Evolutionary conservation across 2,329 filamentous ascomycete species (phyloP), one percentile per base, ranked within the genome.

Genomic region (Cladosporium velox): DNA sequence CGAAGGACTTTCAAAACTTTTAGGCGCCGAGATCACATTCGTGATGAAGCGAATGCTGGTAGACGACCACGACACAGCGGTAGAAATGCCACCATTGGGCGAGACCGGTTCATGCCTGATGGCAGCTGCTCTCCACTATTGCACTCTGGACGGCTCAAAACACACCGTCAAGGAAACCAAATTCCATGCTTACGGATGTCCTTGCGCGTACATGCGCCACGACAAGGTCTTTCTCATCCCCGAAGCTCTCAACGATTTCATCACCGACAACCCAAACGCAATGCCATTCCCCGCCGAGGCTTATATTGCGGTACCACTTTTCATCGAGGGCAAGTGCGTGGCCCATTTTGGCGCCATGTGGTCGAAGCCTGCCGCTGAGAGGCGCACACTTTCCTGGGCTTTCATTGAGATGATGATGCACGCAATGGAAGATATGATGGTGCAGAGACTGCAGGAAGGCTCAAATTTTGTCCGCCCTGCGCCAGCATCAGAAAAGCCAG

Each of bases 321-420:
- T 88, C 69, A 83, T 84, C 4, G 84, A 87, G 51, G 87, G 85
- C 35, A 90, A 88, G 74, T 90, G 87, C 73, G 85, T 90, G 71
- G 88, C 87, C 26, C 87, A 91, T 75, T 88, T 91, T 72, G 89
- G 89, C n/a, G 80, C 89, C 74, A 88, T 91, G 81, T 91, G 89
- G 89, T 87, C 87, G 6, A 78, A 80, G 52, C 83, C 89, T 67
- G 88, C 87, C n/a, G 80, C 88, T 18, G 78, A 80, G 18, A 81
- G 82, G 57, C 82, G 84, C 57, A 80, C 79, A 15, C 74, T 90
- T 30, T 85, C 87, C 8, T 91, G 89, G 89, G 83, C 83, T 1
- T 90, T 86, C 74, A 80, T 89, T 28, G 89, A 91, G 74, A 85
- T 90, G 82, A 79, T 91, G 51, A 78, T 91, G 70, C 88, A 90